These are phyloP conservation scores for Pseudogymnoascus sp. DNA, from an alignment of 2,329 filamentous ascomycete species.

Conservation along the genomic window DNA sequence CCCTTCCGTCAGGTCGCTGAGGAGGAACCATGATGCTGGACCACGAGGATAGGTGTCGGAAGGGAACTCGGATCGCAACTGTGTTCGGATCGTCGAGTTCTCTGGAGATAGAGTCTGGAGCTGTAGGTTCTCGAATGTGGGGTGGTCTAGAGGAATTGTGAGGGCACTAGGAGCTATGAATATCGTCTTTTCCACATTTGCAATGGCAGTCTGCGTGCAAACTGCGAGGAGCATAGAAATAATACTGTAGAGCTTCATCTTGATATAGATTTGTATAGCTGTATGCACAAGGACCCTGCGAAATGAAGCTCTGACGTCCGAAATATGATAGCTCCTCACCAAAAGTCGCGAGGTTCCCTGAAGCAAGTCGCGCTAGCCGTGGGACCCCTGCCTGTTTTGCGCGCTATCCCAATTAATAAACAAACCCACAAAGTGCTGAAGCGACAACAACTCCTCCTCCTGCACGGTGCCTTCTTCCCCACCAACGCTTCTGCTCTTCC, in stretches of 20 bases:
- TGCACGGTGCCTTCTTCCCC: constrained; percentile 18
- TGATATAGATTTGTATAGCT: neutral
- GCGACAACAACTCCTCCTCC: constrained; percentile 9
- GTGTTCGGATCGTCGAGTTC: constrained; percentile 48
- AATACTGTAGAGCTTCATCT: constrained; percentile 15
- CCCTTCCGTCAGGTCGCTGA: constrained; percentile 59
- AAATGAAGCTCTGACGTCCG: constrained; percentile 5
- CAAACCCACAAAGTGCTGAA: constrained; percentile 12
- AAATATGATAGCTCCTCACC: neutral
- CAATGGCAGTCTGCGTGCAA: constrained; percentile 31
- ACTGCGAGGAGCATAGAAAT: constrained; percentile 17
- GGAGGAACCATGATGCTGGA: constrained; percentile 66
- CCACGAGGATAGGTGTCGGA: constrained; percentile 44
- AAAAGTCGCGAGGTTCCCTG: constrained; percentile 1
- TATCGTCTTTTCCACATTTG: constrained; percentile 87
- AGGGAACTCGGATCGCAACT: constrained; percentile 62
- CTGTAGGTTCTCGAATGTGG: constrained; percentile 50
- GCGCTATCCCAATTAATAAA: constrained; percentile 11
- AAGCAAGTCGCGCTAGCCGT: constrained; percentile 4
- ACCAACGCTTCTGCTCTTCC: constrained; percentile 16
- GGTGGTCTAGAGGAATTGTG: constrained; percentile 46
- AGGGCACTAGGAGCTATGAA: constrained; percentile 63
- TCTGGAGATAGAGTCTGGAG: constrained; percentile 57
- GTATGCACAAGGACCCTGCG: neutral
- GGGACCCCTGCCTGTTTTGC: constrained; percentile 7